Evolutionary conservation across 2,329 filamentous ascomycete genomes (phyloP).

Genomic region (Cytospora schulzeri): DNA sequence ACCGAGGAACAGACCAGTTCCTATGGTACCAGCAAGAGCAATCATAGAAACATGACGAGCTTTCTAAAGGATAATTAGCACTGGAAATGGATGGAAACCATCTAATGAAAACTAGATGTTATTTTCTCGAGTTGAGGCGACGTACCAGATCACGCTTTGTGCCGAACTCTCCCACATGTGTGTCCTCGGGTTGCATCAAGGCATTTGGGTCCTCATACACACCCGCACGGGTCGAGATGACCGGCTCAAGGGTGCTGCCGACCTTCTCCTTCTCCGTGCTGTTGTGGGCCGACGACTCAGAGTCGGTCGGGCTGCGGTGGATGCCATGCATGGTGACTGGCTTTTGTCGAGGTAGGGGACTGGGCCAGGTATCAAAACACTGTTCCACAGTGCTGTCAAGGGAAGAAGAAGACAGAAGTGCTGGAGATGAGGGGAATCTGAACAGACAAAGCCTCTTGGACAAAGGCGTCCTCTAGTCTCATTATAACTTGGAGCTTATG

Average conservation of each 20-base stretch:
- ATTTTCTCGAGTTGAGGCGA: neutral
- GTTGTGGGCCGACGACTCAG: constrained; percentile 14
- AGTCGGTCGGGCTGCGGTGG: constrained; percentile 14
- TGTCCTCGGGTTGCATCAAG: constrained; percentile 20
- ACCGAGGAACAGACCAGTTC: constrained; percentile 58
- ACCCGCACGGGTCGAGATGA: constrained; percentile 9
- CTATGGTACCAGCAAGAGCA: constrained; percentile 44
- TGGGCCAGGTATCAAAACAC: neutral
- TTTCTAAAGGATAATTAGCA: constrained; percentile 11
- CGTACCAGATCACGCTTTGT: constrained; percentile 26
- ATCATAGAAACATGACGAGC: constrained; percentile 39
- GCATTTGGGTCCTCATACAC: constrained; percentile 23
- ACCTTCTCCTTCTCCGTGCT: constrained; percentile 25
- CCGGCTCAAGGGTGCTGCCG: constrained; percentile 11
- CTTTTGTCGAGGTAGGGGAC: neutral
- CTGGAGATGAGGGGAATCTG: neutral
- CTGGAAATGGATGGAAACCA: neutral
- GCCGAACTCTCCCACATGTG: constrained; percentile 24
- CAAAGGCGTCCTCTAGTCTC: neutral
- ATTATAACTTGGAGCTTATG: neutral
- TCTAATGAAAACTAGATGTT: neutral
- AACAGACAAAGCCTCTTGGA: neutral
- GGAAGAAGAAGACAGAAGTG: neutral
- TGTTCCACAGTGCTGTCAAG: neutral
- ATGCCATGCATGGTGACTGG: constrained; percentile 23